A percentile compares a stretch with the other conserved stretches of the same genome.
phyloP scores from a whole-genome alignment of 2,329 filamentous ascomycete species.

The Escovopsis weberi region DNA sequence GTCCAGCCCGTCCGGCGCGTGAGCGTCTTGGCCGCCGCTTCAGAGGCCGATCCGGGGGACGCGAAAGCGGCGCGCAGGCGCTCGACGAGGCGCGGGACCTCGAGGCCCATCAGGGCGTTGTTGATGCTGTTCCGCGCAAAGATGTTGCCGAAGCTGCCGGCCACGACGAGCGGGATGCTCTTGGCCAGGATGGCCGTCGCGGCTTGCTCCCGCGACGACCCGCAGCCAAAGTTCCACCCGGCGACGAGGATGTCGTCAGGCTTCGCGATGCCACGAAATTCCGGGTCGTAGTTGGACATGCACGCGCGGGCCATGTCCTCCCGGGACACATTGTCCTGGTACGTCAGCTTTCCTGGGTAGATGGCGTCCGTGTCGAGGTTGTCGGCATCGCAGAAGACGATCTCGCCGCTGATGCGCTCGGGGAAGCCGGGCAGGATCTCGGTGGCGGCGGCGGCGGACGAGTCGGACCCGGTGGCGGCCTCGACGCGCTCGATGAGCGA shows the following conservation, averaged over 20 bases:
- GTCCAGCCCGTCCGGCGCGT: constrained; percentile 59
- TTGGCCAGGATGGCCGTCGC: constrained; percentile 77
- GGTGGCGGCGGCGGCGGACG: constrained; percentile 9
- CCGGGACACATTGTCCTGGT: constrained; percentile 65
- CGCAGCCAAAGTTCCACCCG: constrained; percentile 83
- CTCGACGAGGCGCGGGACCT: constrained; percentile 52
- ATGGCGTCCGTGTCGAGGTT: constrained; percentile 90
- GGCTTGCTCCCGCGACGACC: constrained; percentile 65
- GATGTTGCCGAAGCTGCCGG: constrained; percentile 73
- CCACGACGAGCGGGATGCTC: constrained; percentile 64
- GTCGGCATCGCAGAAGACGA: constrained; percentile 67
- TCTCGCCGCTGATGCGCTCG: constrained; percentile 68
- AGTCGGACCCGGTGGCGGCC: constrained; percentile 1
- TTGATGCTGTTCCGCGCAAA: constrained; percentile 69
- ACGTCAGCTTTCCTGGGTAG: constrained; percentile 85
- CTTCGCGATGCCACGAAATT: constrained; percentile 49
- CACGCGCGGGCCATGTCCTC: constrained; percentile 79
- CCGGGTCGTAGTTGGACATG: constrained; percentile 84
- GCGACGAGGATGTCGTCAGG: constrained; percentile 68
- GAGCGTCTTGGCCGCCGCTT: constrained; percentile 33
- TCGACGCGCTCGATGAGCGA: constrained; percentile 9
- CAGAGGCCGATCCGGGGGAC: constrained; percentile 1
- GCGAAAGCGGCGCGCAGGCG: constrained; percentile 49
- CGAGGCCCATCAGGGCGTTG: constrained; percentile 59
- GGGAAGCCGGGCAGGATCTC: constrained; percentile 76